These are phyloP conservation scores for Stagonosporopsis tanaceti DNA, from an alignment of 2,329 filamentous ascomycete genomes.

Conservation along the genomic window DNA sequence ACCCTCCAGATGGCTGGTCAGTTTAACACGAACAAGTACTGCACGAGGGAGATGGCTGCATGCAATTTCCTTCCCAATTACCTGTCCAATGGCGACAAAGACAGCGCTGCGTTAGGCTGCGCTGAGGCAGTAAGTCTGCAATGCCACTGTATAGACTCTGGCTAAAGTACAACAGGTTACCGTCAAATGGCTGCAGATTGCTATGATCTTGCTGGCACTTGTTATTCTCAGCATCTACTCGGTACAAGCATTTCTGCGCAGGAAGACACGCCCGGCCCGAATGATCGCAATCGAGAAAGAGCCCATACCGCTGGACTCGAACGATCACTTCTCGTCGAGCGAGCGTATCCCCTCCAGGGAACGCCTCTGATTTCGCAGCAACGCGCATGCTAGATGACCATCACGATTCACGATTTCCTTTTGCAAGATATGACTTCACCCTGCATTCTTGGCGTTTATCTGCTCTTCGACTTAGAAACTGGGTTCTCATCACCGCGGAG, in stretches of 20 bases:
- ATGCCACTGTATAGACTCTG: not conserved
- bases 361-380: not conserved
- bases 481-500: not conserved
- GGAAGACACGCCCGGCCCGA: constrained; percentile 25
- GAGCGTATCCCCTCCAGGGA: constrained; percentile 3
- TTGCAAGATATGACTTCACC: constrained; percentile 4
- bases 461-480: not conserved
- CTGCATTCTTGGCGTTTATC: constrained; percentile 12
- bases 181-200: constrained; percentile 42
- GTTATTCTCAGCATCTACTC: constrained; percentile 34
- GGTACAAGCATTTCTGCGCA: constrained; percentile 33
- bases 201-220: constrained; percentile 30
- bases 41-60: constrained; percentile 38
- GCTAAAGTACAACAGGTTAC: constrained; percentile 24
- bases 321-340: constrained; percentile 5
- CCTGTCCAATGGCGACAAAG: constrained; percentile 21
- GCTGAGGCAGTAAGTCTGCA: constrained; percentile 35
- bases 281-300: constrained; percentile 10
- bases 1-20: constrained; percentile 30
- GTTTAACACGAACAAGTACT: constrained; percentile 38
- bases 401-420: constrained; percentile 9
- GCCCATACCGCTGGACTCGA: constrained; percentile 12
- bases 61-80: constrained; percentile 35
- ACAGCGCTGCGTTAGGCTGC: constrained; percentile 31
- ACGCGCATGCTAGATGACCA: not conserved